Conservation (phyloP, 371 early-diverging fungal species). For the Synchytrium microbalum region DNA sequence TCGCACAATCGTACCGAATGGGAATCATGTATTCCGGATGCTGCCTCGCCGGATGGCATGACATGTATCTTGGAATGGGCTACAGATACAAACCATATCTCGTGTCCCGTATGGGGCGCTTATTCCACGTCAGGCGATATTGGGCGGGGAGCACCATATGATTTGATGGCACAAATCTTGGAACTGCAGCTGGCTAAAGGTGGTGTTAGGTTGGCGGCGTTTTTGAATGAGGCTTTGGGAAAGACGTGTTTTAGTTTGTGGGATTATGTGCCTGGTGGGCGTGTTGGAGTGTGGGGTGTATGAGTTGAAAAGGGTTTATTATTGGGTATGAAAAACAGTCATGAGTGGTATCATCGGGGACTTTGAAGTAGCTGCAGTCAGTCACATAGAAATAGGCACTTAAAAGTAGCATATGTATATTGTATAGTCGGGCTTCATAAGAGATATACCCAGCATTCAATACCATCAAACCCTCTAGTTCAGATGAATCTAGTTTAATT, state of each 20-base stretch:
- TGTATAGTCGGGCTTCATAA: too few species aligned
- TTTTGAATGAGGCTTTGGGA: constrained; percentile 5
- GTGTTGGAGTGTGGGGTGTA: too few species aligned
- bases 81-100: constrained; percentile 21
- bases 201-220: constrained; percentile 15
- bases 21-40: neutral
- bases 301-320: too few species aligned
- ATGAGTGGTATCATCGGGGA: too few species aligned
- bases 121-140: neutral
- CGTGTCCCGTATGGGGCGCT: constrained; percentile 30
- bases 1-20: neutral
- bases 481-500: too few species aligned
- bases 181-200: constrained; percentile 22
- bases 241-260: neutral
- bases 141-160: constrained; percentile 15
- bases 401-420: too few species aligned
- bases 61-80: constrained; percentile 21
- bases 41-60: neutral
- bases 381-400: too few species aligned
- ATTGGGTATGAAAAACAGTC: too few species aligned
- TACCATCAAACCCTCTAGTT: too few species aligned
- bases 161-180: constrained; percentile 4
- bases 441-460: too few species aligned
- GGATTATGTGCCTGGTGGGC: too few species aligned
- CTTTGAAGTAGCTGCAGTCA: too few species aligned